Conservation (phyloP, 371 early-diverging fungal species). For the Mucor saturninus region DNA sequence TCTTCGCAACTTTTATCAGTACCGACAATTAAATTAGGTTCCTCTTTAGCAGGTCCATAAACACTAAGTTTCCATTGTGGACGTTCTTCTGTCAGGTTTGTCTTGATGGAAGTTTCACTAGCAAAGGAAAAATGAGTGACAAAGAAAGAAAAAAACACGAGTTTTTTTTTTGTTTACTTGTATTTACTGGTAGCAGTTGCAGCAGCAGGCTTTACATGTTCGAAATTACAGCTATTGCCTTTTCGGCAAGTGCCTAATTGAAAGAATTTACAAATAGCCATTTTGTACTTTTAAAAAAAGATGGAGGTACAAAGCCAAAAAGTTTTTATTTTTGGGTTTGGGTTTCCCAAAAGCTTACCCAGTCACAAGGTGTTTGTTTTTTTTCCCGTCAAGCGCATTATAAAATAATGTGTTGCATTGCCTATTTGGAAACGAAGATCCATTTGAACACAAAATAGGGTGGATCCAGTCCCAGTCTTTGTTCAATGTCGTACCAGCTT, state of each 20-base stretch:
- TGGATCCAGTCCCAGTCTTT: constrained; percentile 9
- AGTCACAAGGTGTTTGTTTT: neutral
- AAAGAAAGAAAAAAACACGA: neutral
- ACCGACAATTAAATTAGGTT: constrained; percentile 65
- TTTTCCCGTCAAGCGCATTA: neutral
- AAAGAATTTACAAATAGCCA: constrained; percentile 55
- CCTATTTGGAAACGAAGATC: constrained; percentile 15
- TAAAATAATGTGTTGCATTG: constrained; percentile 8
- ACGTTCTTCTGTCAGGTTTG: constrained; percentile 50
- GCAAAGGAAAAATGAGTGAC: neutral
- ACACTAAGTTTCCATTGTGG: constrained; percentile 58
- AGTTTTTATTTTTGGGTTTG: no score
- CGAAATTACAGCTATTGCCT: constrained; percentile 52
- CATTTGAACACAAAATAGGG: neutral
- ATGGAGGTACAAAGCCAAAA: neutral
- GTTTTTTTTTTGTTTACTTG: constrained; percentile 37
- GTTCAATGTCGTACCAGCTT: constrained; percentile 22
- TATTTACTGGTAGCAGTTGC: constrained; percentile 28
- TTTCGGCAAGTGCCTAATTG: constrained; percentile 49
- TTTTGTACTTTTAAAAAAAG: constrained; percentile 6
- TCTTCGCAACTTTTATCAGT: constrained; percentile 64
- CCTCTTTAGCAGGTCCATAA: constrained; percentile 69
- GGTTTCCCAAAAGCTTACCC: neutral
- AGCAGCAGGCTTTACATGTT: constrained; percentile 36
- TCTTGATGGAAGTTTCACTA: constrained; percentile 49